phyloP scores from a whole-genome alignment of 2,329 filamentous ascomycete species.

The Aspergillus chevalieri region DNA sequence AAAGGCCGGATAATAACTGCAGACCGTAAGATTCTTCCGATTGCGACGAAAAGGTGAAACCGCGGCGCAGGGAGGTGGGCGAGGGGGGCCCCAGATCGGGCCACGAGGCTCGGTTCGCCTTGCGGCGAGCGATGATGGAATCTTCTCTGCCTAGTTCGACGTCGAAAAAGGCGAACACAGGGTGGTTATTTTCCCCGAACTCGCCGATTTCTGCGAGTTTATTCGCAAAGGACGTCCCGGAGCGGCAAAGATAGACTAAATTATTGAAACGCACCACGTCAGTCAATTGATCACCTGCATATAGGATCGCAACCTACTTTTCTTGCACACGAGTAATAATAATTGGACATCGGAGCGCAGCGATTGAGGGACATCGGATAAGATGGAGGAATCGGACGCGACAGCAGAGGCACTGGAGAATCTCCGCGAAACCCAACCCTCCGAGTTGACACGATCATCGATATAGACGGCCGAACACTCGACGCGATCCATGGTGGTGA shows the following conservation, averaged over 20 bases:
- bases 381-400: slow-evolving; percentile 19
- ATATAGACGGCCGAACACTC: slow-evolving; percentile 43
- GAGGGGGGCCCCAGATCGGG: slow-evolving; percentile 26
- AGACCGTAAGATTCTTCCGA: slow-evolving; percentile 45
- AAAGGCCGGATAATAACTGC: slow-evolving; percentile 43
- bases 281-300: slow-evolving; percentile 5
- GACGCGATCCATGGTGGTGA: slow-evolving; percentile 37
- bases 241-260: slow-evolving; percentile 50
- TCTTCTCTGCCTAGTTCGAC: slow-evolving; percentile 39
- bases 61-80: slow-evolving; percentile 27
- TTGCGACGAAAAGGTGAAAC: slow-evolving; percentile 39
- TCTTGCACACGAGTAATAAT: slow-evolving; percentile 47
- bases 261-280: slow-evolving; percentile 6
- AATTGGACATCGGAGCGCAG: slow-evolving; percentile 45
- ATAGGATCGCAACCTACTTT: slow-evolving; percentile 38
- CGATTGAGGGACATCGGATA: slow-evolving; percentile 38
- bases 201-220: slow-evolving; percentile 49
- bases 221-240: slow-evolving; percentile 47
- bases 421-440: slow-evolving; percentile 38
- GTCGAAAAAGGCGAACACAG: slow-evolving; percentile 53
- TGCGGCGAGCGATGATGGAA: slow-evolving; percentile 27
- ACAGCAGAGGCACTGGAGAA: slow-evolving; percentile 20
- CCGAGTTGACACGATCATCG: slow-evolving; percentile 39
- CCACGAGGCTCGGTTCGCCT: slow-evolving; percentile 25
- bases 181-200: slow-evolving; percentile 41